Percentiles rank a stretch among this genome's conserved stretches.
These are phyloP conservation scores for Haberlea rhodopensis DNA, from an alignment of 257 asterid species.

Conservation along the genomic window DNA sequence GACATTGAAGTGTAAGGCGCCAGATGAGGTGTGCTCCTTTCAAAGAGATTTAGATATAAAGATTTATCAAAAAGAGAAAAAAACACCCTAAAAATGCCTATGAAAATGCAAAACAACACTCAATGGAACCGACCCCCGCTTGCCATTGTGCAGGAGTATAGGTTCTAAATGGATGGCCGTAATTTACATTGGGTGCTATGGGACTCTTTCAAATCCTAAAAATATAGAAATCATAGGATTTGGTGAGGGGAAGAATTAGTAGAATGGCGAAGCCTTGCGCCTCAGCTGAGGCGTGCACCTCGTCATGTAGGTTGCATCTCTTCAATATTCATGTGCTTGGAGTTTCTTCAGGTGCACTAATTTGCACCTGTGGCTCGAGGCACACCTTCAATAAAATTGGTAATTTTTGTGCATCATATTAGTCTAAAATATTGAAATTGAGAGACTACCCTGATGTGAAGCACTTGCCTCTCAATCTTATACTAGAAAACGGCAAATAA, in stretches of 20 bases:
- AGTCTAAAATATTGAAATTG: conserved; percentile 14
- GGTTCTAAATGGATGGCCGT: background rate
- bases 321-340: background rate
- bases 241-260: too few species aligned
- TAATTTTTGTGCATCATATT: conserved; percentile 10
- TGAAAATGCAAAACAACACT: background rate
- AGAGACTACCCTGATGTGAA: background rate
- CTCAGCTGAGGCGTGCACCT: background rate
- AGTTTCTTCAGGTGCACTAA: background rate
- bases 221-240: too few species aligned
- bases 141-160: background rate
- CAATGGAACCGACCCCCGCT: background rate
- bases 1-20: background rate
- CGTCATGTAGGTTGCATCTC: background rate
- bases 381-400: background rate
- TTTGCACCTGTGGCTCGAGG: background rate
- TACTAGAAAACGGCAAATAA: background rate
- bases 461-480: background rate
- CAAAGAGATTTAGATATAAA: background rate
- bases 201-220: background rate
- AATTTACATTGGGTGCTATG: background rate
- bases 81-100: background rate
- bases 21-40: background rate
- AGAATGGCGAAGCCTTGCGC: background rate
- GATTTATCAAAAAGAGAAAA: background rate